Evolutionary conservation across 225 moss, liverwort and hornwort species (phyloP).

Genomic region (Pleurozium schreberi): DNA sequence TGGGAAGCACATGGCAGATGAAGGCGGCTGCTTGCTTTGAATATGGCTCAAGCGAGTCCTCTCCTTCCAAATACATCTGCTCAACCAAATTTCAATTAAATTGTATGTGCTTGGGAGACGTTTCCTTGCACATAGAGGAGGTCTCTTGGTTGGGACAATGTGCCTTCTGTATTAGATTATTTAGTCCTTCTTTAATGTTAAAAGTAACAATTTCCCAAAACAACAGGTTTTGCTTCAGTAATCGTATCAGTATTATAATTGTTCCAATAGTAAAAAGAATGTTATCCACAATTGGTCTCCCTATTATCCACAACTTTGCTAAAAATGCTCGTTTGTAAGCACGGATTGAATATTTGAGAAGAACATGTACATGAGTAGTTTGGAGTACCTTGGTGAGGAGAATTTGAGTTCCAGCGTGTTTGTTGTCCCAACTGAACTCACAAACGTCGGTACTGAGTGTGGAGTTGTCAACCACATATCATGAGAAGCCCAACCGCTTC

Average conservation of each 20-base stretch:
- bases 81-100: neutral
- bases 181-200: neutral
- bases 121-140: neutral
- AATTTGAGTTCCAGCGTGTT: conserved; percentile 70
- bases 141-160: neutral
- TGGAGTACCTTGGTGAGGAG: conserved; percentile 65
- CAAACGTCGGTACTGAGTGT: conserved; percentile 20
- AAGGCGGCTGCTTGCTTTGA: conserved; percentile 49
- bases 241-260: neutral
- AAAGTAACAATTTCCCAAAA: neutral
- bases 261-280: too few relatives aligned
- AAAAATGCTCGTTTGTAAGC: neutral
- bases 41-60: conserved; percentile 32
- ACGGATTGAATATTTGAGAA: neutral
- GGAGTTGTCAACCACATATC: conserved; percentile 48
- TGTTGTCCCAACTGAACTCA: conserved; percentile 98
- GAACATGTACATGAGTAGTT: neutral
- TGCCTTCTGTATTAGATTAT: neutral
- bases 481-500: conserved; percentile 11
- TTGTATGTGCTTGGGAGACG: neutral
- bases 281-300: neutral
- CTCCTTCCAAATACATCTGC: conserved; percentile 62
- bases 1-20: conserved; percentile 62
- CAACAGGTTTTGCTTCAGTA: neutral
- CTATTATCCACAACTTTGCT: too few relatives aligned